Base-by-base conservation (phyloP, 2,329 filamentous ascomycete species). In the Venturiaceae sp. region DNA sequence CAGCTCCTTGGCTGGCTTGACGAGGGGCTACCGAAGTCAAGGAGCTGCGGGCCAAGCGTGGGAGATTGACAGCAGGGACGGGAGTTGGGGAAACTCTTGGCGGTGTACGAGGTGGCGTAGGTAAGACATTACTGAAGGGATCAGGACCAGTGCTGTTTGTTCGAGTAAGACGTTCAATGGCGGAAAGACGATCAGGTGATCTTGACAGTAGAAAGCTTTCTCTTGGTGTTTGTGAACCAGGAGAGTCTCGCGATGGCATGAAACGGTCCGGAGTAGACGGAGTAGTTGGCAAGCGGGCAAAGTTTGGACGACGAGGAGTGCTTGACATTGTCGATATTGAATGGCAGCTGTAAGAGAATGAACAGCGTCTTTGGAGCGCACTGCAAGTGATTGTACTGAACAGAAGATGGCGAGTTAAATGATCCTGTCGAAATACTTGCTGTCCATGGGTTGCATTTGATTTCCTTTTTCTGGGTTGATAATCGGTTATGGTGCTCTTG, bases 1-100 rank as follows among this genome's bases (percentile, higher is more conserved):
- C 79, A 9, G 85, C 80, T 2, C 87, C 86, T 61, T 78, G 74
- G 68, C 87, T 92, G 61, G 83, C 75, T 67, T 85, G 65, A 21
- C 72, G 71, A 34, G 41, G 23, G 13, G 37, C 28, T n/a, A 33
- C 56, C n/a, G 34, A 30, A 77, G 58, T 79, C 46, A 30, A n/a
- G 28, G 34, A 46, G 41, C 14, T 44, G 59, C 78, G 82, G 1
- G 75, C 71, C 60, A 81, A 78, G 79, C 76, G 13, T 11, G 33
- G 28, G 34, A 39, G 55, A 36, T 32, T 34, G 55, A 53, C 32
- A 8, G 34, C 21, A 54, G 39, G 39, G n/a, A 52, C 21, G 11
- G 34, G 34, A 21, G 36, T 19, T 39, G 33, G 34, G 30, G 44
- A 50, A n/a, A 50, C 44, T 39, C 54, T 19, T 14, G 47, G 21